A percentile compares a stretch with the other conserved stretches of the same genome.
Evolutionary conservation across 73 alveolate species (phyloP).

Genomic region (Durusdinium trenchii): DNA sequence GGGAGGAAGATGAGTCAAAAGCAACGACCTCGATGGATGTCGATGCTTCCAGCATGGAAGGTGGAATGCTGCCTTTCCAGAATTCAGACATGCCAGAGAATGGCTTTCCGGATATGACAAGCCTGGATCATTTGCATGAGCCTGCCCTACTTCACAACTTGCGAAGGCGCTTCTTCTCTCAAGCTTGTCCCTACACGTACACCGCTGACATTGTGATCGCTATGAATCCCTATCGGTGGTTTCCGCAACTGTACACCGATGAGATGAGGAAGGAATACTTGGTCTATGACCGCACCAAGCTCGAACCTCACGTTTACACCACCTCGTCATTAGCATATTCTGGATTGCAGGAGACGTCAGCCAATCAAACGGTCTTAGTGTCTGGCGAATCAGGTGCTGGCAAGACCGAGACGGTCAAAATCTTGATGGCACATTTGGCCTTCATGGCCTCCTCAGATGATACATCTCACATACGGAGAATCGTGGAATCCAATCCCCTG

Average conservation of each 20-base stretch:
- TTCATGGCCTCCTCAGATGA: conserved; percentile 87
- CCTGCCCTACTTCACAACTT: conserved; percentile 97
- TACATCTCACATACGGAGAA: conserved; percentile 95
- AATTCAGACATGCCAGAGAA: conserved; percentile 95
- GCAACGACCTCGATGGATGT: conserved; percentile 30
- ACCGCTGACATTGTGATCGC: conserved; percentile 97
- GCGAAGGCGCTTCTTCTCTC: conserved; percentile 96
- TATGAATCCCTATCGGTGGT: conserved; percentile 97
- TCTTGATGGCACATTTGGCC: conserved; percentile 85
- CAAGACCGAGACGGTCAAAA: conserved; percentile 97
- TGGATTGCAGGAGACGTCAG: conserved; percentile 76
- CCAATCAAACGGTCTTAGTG: conserved; percentile 95
- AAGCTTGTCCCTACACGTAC: conserved; percentile 96
- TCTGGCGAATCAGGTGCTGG: conserved; percentile 97
- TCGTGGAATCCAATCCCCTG: conserved; percentile 97
- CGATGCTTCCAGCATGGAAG: conserved; percentile 89
- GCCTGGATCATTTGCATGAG: conserved; percentile 97
- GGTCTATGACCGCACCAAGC: conserved; percentile 88
- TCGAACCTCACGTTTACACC: conserved; percentile 74
- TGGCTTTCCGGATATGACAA: conserved; percentile 97
- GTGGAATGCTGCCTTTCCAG: conserved; percentile 91
- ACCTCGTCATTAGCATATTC: conserved; percentile 49
- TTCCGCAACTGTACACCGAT: conserved; percentile 97
- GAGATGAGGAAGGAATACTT: conserved; percentile 96
- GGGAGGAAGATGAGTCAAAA: conserved; percentile 77